phyloP scores from a whole-genome alignment of 345 rosid genomes.

The Physaria fendleri region DNA sequence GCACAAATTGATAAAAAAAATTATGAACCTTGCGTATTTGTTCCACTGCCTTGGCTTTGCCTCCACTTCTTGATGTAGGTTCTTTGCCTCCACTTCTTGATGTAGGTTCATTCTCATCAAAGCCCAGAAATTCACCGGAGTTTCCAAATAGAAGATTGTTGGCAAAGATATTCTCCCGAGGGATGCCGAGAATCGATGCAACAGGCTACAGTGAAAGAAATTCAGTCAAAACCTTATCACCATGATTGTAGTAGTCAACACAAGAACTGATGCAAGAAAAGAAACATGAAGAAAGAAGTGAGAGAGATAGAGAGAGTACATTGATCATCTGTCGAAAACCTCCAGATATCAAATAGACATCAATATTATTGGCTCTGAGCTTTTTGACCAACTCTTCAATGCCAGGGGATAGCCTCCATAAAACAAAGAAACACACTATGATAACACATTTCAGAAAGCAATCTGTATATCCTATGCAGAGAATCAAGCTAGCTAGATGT shows the following conservation, averaged over 20 bases:
- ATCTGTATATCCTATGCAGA: background rate
- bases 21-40: constrained; percentile 61
- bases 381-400: constrained; percentile 66
- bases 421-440: background rate
- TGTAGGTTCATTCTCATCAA: constrained; percentile 82
- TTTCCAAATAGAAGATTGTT: constrained; percentile 68
- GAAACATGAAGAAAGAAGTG: constrained; percentile 1
- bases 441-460: background rate
- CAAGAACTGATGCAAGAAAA: constrained; percentile 7
- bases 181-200: constrained; percentile 80
- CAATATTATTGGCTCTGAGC: constrained; percentile 54
- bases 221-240: background rate
- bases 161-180: constrained; percentile 75
- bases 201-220: constrained; percentile 52
- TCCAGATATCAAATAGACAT: constrained; percentile 84
- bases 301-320: constrained; percentile 38
- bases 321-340: constrained; percentile 98
- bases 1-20: background rate
- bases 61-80: constrained; percentile 94
- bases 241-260: background rate
- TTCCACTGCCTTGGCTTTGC: constrained; percentile 89
- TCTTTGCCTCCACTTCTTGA: constrained; percentile 99
- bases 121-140: constrained; percentile 71
- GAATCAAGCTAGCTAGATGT: constrained; percentile 9
- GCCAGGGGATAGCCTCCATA: constrained; percentile 74